These are phyloP conservation scores for Colletotrichum sp. DNA, from an alignment of 2,329 filamentous ascomycete genomes.

Conservation along the genomic window DNA sequence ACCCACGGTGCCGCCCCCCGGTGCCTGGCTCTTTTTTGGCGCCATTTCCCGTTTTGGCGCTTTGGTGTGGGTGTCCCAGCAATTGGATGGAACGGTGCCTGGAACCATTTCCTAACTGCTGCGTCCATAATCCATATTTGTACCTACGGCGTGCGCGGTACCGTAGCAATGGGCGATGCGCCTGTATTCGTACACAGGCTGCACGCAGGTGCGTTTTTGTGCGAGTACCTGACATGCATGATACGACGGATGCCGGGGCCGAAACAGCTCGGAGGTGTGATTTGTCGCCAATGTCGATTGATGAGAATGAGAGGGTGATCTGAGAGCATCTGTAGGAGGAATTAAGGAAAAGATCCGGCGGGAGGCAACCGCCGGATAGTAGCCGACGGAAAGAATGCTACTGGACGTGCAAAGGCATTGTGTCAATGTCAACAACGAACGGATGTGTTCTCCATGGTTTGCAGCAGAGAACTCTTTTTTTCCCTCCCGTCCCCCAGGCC, in stretches of 20 bases:
- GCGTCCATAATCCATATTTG: not conserved
- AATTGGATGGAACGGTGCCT: not conserved
- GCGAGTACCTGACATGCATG: conserved; percentile 6
- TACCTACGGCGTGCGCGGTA: not conserved
- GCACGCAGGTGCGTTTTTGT: not conserved
- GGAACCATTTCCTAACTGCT: not conserved
- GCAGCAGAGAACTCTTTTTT: not conserved
- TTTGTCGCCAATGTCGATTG: not conserved
- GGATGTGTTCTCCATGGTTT: not conserved
- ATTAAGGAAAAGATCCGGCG: not conserved
- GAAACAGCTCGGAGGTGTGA: not conserved
- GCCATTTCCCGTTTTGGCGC: conserved; percentile 19
- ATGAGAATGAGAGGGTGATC: not conserved
- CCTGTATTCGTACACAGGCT: not conserved
- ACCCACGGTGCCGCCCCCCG: not conserved
- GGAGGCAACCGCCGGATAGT: not conserved
- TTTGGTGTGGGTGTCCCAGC: conserved; percentile 6
- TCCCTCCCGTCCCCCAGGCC: not conserved
- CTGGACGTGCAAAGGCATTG: not conserved
- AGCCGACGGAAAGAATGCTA: not conserved
- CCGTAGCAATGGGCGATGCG: not conserved
- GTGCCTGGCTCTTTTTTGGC: not conserved
- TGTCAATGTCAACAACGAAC: not conserved
- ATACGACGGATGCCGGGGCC: conserved; percentile 6
- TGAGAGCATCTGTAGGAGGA: not conserved